phyloP scores from a whole-genome alignment of 225 moss, liverwort and hornwort species.

The Marchantia polymorpha region DNA sequence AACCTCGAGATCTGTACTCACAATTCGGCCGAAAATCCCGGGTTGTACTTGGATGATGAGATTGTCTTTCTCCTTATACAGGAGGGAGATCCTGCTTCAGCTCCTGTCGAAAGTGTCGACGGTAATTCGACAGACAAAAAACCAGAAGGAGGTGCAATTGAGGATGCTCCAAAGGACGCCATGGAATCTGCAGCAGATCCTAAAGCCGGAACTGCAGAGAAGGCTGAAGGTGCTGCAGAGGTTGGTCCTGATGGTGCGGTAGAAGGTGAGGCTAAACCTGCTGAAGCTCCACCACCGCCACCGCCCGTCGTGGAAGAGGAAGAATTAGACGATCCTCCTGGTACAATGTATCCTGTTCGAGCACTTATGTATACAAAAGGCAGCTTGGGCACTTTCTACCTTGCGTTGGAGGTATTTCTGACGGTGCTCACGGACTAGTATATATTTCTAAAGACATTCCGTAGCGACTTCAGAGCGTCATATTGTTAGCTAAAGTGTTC shows the following conservation, averaged over 20 bases:
- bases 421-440: too few species aligned
- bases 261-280: slow-evolving; percentile 21
- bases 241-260: not conserved
- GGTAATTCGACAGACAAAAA: slow-evolving; percentile 9
- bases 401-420: slow-evolving; percentile 64
- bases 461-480: too few species aligned
- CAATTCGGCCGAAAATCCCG: not conserved
- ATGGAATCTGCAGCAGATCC: not conserved
- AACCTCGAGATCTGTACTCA: not conserved
- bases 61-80: slow-evolving; percentile 5
- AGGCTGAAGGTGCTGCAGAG: slow-evolving; percentile 9
- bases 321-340: slow-evolving; percentile 71
- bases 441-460: too few species aligned
- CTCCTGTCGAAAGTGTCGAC: slow-evolving; percentile 8
- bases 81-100: slow-evolving; percentile 22
- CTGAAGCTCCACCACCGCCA: slow-evolving; percentile 32
- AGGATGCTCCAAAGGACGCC: slow-evolving; percentile 10
- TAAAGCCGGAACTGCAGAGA: slow-evolving; percentile 3
- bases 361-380: slow-evolving; percentile 65
- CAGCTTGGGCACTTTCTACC: slow-evolving; percentile 71
- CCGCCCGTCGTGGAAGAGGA: slow-evolving; percentile 48
- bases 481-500: too few species aligned
- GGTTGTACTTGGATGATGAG: not conserved
- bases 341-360: slow-evolving; percentile 71
- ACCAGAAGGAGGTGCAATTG: slow-evolving; percentile 12